Conservation (phyloP, 495 filamentous ascomycete genomes). For the Hyaloscypha variabilis region DNA sequence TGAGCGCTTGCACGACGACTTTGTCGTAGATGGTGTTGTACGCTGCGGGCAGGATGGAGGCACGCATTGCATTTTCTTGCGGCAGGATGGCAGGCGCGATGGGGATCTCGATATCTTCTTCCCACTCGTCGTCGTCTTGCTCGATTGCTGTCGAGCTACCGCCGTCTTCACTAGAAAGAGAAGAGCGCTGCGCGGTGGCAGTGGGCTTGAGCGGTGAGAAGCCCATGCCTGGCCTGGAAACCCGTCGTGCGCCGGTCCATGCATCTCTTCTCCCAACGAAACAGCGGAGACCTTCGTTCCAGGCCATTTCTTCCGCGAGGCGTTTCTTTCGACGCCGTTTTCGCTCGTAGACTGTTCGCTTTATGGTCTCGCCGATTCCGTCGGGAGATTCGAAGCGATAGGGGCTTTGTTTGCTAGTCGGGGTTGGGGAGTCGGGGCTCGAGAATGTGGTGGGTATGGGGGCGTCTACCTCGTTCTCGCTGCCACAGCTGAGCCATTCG, state of each 20-base stretch:
- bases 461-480: constrained; percentile 15
- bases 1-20: constrained; percentile 73
- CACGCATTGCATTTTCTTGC: constrained; percentile 67
- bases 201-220: neutral
- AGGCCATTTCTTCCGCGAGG: constrained; percentile 73
- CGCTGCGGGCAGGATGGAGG: constrained; percentile 67
- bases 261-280: constrained; percentile 77
- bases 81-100: constrained; percentile 69
- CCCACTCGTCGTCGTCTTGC: constrained; percentile 25
- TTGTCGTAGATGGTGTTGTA: constrained; percentile 90
- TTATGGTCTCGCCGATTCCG: constrained; percentile 49
- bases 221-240: constrained; percentile 3
- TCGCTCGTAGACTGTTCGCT: constrained; percentile 45
- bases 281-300: constrained; percentile 80
- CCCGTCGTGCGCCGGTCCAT: constrained; percentile 74
- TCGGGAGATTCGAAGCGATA: constrained; percentile 70
- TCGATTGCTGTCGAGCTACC: constrained; percentile 26
- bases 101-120: constrained; percentile 44
- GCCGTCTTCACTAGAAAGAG: constrained; percentile 22
- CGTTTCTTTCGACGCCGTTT: constrained; percentile 60
- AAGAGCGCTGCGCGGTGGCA: constrained; percentile 4
- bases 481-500: constrained; percentile 32
- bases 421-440: constrained; percentile 10
- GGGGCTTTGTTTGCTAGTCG: constrained; percentile 33
- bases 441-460: constrained; percentile 11